Evolutionary conservation across 2,329 filamentous ascomycete species (phyloP).

Genomic region (Laburnicola sp.): DNA sequence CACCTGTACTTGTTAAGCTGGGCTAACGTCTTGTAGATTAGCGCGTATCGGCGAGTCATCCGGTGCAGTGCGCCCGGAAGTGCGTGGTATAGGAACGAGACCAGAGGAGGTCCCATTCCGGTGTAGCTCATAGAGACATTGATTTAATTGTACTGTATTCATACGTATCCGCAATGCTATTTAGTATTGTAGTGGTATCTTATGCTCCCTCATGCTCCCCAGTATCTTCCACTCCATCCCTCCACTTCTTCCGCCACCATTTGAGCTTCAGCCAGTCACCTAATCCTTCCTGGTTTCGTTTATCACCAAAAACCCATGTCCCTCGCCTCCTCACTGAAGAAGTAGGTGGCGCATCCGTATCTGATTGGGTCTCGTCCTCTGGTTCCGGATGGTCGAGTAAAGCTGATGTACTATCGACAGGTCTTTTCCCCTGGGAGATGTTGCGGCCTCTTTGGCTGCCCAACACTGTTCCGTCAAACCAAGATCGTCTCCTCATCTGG

Average conservation of each 20-base stretch:
- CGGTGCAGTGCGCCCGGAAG: too few relatives aligned
- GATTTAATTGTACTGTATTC: neutral
- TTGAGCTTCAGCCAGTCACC: constrained; percentile 45
- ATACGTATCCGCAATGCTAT: neutral
- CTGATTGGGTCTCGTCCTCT: constrained; percentile 36
- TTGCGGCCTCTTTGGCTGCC: constrained; percentile 27
- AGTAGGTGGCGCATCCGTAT: constrained; percentile 25
- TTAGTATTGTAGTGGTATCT: constrained; percentile 5
- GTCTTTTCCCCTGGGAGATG: constrained; percentile 35
- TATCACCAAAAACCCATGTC: constrained; percentile 30
- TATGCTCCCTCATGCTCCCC: neutral
- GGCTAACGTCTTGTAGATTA: too few relatives aligned
- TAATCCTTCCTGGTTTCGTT: constrained; percentile 27
- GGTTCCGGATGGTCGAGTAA: constrained; percentile 34
- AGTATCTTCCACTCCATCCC: constrained; percentile 29
- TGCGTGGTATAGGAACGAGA: too few relatives aligned
- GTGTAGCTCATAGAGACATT: neutral
- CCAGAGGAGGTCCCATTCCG: too few relatives aligned
- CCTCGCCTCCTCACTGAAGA: constrained; percentile 24
- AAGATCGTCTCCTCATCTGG: constrained; percentile 42
- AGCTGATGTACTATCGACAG: constrained; percentile 25
- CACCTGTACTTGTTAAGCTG: too few relatives aligned
- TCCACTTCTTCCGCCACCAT: constrained; percentile 45
- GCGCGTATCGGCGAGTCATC: too few relatives aligned
- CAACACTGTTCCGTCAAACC: constrained; percentile 36